Evolutionary conservation across 148 eudicot species (phyloP), one percentile per base, ranked within the genome.

Genomic region (Agrostemma githago): DNA sequence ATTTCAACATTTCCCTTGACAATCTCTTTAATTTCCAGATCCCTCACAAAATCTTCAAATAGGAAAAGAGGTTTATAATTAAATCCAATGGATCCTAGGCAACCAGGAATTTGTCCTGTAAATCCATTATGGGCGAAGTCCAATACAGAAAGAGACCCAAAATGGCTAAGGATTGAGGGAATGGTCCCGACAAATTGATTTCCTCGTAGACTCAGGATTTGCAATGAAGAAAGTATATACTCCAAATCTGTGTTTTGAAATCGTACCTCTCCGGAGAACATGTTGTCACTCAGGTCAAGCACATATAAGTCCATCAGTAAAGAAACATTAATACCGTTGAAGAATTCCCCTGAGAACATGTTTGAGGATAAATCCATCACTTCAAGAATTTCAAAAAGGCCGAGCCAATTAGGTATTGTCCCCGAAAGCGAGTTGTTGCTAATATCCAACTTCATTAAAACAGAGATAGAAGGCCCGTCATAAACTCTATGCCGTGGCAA

Each of bases 211-310:
- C 56, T 44, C 2, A 68, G 71, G 39, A 68, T 68, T 46, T 68
- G 2, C 56, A 68, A 44, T 1, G 16, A 8, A 44, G 57, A 37
- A 44, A 26, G 1, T 26, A 26, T 26, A 26, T 26, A 26, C 34
- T 20, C 7, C 8, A 16, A 56, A 8, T 19, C 0, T 4, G 43
- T 39, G 1, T 68, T 15, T 68, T 38, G 14, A 17, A 68, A 53
- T 7, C 46, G 57, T 43, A 68, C 11, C 71, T 68, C 71, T 8
- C 71, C 71, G 6, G 38, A 43, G 16, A 68, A 10, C 39, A 43
- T 43, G 10, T 67, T 67, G 34, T 67, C 56, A 9, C 57, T n/a
- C 10, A 68, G 71, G 57, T 68, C 56, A 2, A 68, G 71, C 46
- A 44, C 71, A 0, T 9, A 3, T 46, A 68, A 43, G 37, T 68